These are phyloP conservation scores for Geranium rotundifolium DNA, from an alignment of 345 rosid species.

Conservation along the genomic window DNA sequence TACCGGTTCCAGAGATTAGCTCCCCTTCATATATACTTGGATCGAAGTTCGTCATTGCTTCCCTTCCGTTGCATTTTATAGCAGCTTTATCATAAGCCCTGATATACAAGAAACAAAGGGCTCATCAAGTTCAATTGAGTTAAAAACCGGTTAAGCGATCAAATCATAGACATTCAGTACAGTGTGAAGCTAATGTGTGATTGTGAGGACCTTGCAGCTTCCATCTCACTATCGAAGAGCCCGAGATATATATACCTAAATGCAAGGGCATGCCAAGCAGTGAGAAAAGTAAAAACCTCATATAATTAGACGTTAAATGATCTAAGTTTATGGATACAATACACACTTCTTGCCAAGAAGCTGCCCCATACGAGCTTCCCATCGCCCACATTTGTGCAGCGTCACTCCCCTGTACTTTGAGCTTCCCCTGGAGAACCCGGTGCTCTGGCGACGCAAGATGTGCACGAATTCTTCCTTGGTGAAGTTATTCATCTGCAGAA, in stretches of 20 bases:
- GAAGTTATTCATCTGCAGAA: constrained; percentile 42
- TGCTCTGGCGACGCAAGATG: constrained; percentile 64
- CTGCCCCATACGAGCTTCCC: constrained; percentile 80
- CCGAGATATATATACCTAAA: constrained; percentile 95
- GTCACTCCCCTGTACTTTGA: constrained; percentile 70
- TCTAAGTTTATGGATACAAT: constrained; percentile 1
- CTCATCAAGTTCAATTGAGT: background rate
- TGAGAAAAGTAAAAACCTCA: background rate
- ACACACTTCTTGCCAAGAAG: constrained; percentile 68
- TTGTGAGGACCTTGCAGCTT: constrained; percentile 78
- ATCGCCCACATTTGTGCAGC: constrained; percentile 39
- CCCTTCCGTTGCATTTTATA: constrained; percentile 68
- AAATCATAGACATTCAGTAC: background rate
- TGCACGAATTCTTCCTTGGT: constrained; percentile 72
- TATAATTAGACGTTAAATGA: background rate
- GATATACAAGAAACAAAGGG: constrained; percentile 11
- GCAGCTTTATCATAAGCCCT: constrained; percentile 98
- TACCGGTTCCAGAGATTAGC: constrained; percentile 16
- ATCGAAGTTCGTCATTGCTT: constrained; percentile 88
- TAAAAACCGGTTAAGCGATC: background rate
- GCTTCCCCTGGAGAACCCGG: constrained; percentile 60
- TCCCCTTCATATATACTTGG: constrained; percentile 52
- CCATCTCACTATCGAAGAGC: constrained; percentile 75
- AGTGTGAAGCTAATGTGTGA: background rate
- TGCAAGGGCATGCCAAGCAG: constrained; percentile 16